Evolutionary conservation across 2,329 filamentous ascomycete species (phyloP).

Genomic region (Talaromyces sp.): DNA sequence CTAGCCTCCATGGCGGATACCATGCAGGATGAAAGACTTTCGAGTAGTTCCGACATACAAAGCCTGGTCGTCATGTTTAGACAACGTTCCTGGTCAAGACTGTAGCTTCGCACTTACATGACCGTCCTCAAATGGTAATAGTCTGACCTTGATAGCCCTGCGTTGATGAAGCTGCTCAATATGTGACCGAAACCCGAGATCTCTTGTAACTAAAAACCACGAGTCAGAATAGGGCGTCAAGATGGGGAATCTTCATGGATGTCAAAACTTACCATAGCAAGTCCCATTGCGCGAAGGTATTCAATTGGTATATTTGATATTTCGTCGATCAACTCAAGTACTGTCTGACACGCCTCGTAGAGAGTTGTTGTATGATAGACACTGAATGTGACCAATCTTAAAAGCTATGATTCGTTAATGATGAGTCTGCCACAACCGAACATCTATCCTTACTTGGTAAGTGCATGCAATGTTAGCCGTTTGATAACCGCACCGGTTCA

Average conservation of each 20-base stretch:
- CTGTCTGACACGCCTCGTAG: conserved; percentile 6
- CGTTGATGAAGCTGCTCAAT: conserved; percentile 3
- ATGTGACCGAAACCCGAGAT: conserved; percentile 5
- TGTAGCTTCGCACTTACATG: neutral
- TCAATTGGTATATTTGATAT: conserved; percentile 10
- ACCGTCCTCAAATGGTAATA: conserved; percentile 4
- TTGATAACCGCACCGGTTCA: conserved; percentile 2
- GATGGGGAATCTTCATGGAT: no score
- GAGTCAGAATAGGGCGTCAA: neutral
- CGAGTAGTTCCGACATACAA: conserved; percentile 8
- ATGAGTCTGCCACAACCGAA: neutral
- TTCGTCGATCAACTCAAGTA: conserved; percentile 6
- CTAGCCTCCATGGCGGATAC: neutral
- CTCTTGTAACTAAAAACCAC: conserved; percentile 1
- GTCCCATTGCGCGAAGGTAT: conserved; percentile 4
- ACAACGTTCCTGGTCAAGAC: neutral
- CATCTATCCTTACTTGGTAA: neutral
- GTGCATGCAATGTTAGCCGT: conserved; percentile 9
- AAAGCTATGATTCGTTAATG: neutral
- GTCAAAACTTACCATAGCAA: conserved; percentile 1
- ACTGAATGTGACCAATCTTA: conserved; percentile 6
- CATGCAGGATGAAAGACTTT: conserved; percentile 6
- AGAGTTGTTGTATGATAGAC: conserved; percentile 6
- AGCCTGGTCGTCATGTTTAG: neutral
- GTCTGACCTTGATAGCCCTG: conserved; percentile 1